Percentiles rank a stretch among this genome's conserved stretches.
phyloP scores from a whole-genome alignment of 2,329 filamentous ascomycete genomes.

The Simplicillium aogashimaense region DNA sequence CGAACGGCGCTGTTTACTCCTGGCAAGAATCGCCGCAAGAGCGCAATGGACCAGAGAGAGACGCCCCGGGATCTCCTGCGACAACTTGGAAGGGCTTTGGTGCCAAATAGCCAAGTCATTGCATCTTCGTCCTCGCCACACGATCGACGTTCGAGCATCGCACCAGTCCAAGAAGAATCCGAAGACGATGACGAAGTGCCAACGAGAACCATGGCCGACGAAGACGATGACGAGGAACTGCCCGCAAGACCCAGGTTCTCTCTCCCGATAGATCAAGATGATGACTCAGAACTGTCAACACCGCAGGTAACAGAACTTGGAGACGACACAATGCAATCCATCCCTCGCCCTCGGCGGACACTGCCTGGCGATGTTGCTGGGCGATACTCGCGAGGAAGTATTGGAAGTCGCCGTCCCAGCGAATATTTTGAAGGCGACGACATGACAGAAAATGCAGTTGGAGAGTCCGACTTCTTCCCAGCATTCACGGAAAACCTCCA shows the following conservation, averaged over 20 bases:
- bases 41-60: slow-evolving; percentile 44
- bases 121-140: slow-evolving; percentile 32
- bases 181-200: slow-evolving; percentile 12
- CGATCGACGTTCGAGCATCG: slow-evolving; percentile 6
- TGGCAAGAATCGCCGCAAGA: slow-evolving; percentile 46
- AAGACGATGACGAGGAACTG: slow-evolving; percentile 39
- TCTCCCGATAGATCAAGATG: slow-evolving; percentile 38
- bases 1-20: slow-evolving; percentile 52
- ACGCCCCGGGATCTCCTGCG: slow-evolving; percentile 44
- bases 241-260: slow-evolving; percentile 44
- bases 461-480: slow-evolving; percentile 44
- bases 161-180: slow-evolving; percentile 13
- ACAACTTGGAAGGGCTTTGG: slow-evolving; percentile 43
- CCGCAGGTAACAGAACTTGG: slow-evolving; percentile 39
- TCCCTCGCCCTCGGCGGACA: slow-evolving; percentile 28
- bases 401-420: slow-evolving; percentile 43
- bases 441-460: slow-evolving; percentile 28
- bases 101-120: slow-evolving; percentile 33
- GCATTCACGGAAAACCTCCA: slow-evolving; percentile 33
- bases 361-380: slow-evolving; percentile 37
- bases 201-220: too few relatives aligned
- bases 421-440: slow-evolving; percentile 33
- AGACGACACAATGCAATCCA: slow-evolving; percentile 48
- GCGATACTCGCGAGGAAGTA: slow-evolving; percentile 38
- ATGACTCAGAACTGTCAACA: slow-evolving; percentile 44